Evolutionary conservation across 106 monocot genomes (phyloP).

Genomic region (Gastrodia elata): DNA sequence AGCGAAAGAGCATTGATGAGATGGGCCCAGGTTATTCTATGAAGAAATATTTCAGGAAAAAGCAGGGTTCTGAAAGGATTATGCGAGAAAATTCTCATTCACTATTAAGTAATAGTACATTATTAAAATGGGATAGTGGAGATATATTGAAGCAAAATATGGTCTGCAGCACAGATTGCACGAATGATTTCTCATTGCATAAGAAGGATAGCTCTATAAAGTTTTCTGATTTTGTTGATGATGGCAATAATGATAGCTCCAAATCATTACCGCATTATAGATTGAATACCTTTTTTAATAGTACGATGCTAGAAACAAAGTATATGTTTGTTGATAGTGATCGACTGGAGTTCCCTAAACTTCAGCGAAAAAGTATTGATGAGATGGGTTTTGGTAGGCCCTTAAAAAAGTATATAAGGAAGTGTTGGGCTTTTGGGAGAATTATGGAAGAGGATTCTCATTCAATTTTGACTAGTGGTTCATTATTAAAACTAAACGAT

Average conservation of each 20-base stretch:
- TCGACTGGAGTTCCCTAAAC: background rate
- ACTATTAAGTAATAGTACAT: background rate
- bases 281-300: background rate
- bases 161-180: background rate
- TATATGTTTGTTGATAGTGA: background rate
- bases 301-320: background rate
- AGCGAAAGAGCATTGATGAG: background rate
- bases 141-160: conserved; percentile 2
- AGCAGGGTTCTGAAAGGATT: background rate
- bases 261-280: background rate
- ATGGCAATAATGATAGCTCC: background rate
- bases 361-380: background rate
- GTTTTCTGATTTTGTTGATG: background rate
- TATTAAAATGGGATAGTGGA: background rate
- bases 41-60: conserved; percentile 5
- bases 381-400: background rate
- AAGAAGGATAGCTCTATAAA: background rate
- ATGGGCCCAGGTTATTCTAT: background rate
- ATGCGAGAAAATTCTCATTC: background rate
- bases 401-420: background rate
- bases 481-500: background rate
- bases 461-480: background rate
- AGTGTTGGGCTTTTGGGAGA: background rate
- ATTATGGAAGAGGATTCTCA: background rate
- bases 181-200: background rate